Conservation (phyloP, 805 yeast species). For the Lachancea mirantina region DNA sequence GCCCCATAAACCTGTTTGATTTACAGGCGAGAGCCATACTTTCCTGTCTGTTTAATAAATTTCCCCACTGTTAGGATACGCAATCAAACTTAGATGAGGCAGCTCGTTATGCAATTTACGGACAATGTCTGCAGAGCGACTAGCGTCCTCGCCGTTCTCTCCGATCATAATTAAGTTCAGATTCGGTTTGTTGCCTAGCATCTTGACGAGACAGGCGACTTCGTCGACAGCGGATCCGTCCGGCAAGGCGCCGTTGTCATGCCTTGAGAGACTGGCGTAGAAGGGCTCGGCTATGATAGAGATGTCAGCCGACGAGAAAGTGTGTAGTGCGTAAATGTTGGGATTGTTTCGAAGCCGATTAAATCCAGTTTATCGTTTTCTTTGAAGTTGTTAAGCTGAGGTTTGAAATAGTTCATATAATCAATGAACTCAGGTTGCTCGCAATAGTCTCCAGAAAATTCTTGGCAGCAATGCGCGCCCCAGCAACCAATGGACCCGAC, state of each 20-base stretch:
- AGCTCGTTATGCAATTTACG: constrained; percentile 14
- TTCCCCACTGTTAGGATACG: constrained; percentile 77
- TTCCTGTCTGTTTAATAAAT: constrained; percentile 44
- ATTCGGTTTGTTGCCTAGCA: constrained; percentile 15
- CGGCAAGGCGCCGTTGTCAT: constrained; percentile 34
- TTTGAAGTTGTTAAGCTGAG: constrained; percentile 46
- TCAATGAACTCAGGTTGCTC: constrained; percentile 20
- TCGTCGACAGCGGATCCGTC: constrained; percentile 43
- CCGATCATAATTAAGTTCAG: constrained; percentile 47
- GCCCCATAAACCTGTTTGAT: constrained; percentile 33
- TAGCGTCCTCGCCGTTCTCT: constrained; percentile 56
- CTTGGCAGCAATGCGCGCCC: constrained; percentile 63
- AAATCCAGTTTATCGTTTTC: constrained; percentile 40
- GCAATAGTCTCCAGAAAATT: constrained; percentile 64
- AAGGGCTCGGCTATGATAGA: constrained; percentile 35
- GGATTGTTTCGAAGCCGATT: constrained; percentile 73
- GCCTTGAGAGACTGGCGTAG: constrained; percentile 39
- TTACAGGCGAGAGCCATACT: constrained; percentile 33
- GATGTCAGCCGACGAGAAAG: constrained; percentile 37
- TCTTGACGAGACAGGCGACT: constrained; percentile 22
- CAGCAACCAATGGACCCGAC: constrained; percentile 69
- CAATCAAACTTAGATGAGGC: constrained; percentile 36
- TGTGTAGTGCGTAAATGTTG: constrained; percentile 46
- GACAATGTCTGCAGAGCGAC: constrained; percentile 37
- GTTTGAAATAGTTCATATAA: constrained; percentile 27